These are phyloP conservation scores for Arthrobotrys pseudoclavata DNA, from an alignment of 2,329 filamentous ascomycete species.

Conservation along the genomic window DNA sequence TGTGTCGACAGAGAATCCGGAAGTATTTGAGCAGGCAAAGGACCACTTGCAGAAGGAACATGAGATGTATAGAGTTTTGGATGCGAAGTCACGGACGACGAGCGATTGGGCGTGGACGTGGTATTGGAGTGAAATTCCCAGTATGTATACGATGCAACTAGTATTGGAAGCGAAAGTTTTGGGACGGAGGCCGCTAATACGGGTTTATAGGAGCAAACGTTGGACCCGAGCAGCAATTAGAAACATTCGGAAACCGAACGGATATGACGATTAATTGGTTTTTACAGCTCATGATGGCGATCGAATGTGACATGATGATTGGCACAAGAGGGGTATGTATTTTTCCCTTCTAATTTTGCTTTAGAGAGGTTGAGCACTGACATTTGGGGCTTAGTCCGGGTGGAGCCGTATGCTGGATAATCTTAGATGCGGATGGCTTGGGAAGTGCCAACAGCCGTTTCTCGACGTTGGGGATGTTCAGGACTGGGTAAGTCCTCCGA, in stretches of 20 bases:
- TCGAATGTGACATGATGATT: conserved; percentile 62
- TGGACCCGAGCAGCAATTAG: conserved; percentile 61
- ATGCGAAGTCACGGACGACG: conserved; percentile 47
- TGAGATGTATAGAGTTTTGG: conserved; percentile 46
- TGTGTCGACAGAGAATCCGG: conserved; percentile 62
- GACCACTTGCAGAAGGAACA: conserved; percentile 46
- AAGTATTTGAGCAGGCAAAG: conserved; percentile 56
- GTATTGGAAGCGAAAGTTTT: neutral
- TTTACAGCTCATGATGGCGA: conserved; percentile 62
- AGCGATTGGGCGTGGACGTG: conserved; percentile 61
- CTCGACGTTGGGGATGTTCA: conserved; percentile 61
- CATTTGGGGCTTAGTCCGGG: conserved; percentile 53
- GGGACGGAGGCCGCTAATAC: conserved; percentile 3
- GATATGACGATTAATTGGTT: conserved; percentile 64
- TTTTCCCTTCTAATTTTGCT: neutral
- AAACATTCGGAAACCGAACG: conserved; percentile 62
- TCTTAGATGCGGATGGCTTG: conserved; percentile 62
- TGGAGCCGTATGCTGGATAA: conserved; percentile 63
- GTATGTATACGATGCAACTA: conserved; percentile 38
- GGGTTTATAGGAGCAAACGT: conserved; percentile 58
- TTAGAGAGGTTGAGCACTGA: neutral
- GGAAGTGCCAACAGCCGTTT: conserved; percentile 61
- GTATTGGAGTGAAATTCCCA: conserved; percentile 62
- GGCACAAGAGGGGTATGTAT: conserved; percentile 61
- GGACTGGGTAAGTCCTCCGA: conserved; percentile 60